A percentile compares a stretch with the other conserved stretches of the same genome.
phyloP scores from a whole-genome alignment of 345 rosid genomes.

The Heritiera littoralis region DNA sequence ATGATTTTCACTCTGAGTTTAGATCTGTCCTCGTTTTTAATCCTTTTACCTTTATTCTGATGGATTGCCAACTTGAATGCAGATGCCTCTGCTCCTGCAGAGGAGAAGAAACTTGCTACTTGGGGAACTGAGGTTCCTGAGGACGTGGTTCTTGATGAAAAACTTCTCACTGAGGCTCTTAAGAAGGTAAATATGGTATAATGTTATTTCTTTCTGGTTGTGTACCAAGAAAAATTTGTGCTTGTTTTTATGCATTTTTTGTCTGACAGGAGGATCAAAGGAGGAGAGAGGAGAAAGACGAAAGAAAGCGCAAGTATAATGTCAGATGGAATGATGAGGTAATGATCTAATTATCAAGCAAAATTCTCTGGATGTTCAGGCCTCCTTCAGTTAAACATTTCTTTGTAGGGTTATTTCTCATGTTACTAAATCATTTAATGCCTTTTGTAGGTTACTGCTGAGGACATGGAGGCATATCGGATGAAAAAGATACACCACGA shows the following conservation, averaged over 20 bases:
- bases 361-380: neutral
- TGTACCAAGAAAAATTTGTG: neutral
- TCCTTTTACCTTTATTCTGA: constrained; percentile 10
- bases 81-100: constrained; percentile 39
- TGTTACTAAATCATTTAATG: neutral
- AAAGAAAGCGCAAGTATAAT: constrained; percentile 57
- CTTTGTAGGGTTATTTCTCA: neutral
- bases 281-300: constrained; percentile 53
- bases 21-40: neutral
- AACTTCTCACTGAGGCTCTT: constrained; percentile 45
- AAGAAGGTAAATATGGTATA: constrained; percentile 44
- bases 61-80: constrained; percentile 13
- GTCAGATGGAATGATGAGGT: constrained; percentile 48
- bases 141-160: constrained; percentile 48
- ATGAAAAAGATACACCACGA: constrained; percentile 52
- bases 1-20: neutral
- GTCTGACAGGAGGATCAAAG: constrained; percentile 46
- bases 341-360: neutral
- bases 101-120: constrained; percentile 50
- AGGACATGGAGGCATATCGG: constrained; percentile 65
- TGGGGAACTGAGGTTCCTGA: constrained; percentile 62
- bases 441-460: constrained; percentile 38
- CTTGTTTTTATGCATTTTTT: neutral
- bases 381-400: neutral
- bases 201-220: neutral